Base-by-base conservation (phyloP, 108 stramenopile species). In the Stephanodiscus triporus region DNA sequence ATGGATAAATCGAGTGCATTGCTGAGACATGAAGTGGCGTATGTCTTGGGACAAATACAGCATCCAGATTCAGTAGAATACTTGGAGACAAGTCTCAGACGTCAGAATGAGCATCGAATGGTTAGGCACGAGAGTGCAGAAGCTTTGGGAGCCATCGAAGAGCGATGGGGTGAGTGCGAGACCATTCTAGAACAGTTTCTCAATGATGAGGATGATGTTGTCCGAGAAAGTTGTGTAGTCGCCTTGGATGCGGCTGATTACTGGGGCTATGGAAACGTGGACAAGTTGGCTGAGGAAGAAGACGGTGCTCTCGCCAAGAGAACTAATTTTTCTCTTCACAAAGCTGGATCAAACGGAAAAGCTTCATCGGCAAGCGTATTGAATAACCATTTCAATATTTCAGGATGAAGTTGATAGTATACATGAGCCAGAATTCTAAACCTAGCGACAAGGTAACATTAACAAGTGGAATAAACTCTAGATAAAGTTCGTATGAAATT, bases 1-100 rank as follows among this genome's bases (percentile, higher is more conserved):
- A 58, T 82, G 37, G 96, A 97, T 61, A 76, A 82, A 9, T 84
- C 84, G 34, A 91, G 85, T 54, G 89, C 98, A 0, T 76, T 99
- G 19, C 85, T 99, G 56, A 86, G 98, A 50, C 99, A 99, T 88
- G 99, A 99, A 84, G 97, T 99, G 40, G 99, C 99, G 9, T 99
- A 97, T 78, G 98, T 99, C 9, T 80, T 99, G 66, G 99, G 99
- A 13, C 98, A 99, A 76, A 72, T 99, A 70, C 97, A 96, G 75
- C 93, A 94, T 90, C 81, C 95, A 11, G 78, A 80, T 43, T 82
- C 94, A 1, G 89, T 96, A 40, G 75, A 88, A 38, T 94, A 90
- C 43, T 79, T 99, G 51, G 87, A 62, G 22, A 75, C 36, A 38
- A 84, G 85, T 22, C 82, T 99, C 14, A 61, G 76, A 47, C 70